A percentile compares a stretch with the other conserved stretches of the same genome.
phyloP scores from a whole-genome alignment of 1,284 basidiomycete species.

The Stereum hirsutum region DNA sequence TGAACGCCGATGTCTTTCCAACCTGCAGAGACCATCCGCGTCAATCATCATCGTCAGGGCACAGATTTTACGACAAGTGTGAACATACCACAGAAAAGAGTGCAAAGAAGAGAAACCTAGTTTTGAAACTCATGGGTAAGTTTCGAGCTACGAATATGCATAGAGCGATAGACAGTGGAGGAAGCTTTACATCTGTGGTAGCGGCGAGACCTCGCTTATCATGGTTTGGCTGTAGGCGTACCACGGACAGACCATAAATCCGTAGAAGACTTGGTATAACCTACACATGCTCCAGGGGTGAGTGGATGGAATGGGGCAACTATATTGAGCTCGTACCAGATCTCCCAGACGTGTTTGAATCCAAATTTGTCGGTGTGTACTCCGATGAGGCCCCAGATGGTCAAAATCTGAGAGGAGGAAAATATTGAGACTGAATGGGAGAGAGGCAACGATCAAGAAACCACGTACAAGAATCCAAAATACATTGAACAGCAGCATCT shows the following conservation, averaged over 20 bases:
- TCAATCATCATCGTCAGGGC: background rate
- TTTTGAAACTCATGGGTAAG: constrained; percentile 7
- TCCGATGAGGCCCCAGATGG: constrained; percentile 71
- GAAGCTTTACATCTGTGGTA: constrained; percentile 51
- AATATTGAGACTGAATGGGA: background rate
- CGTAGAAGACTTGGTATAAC: constrained; percentile 67
- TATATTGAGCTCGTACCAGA: constrained; percentile 38
- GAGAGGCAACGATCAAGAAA: constrained; percentile 16
- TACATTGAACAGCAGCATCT: constrained; percentile 69
- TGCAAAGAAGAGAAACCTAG: constrained; percentile 70
- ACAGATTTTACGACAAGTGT: background rate
- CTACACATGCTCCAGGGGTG: constrained; percentile 17
- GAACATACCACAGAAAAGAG: constrained; percentile 60
- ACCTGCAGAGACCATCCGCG: constrained; percentile 27
- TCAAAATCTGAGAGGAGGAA: constrained; percentile 37
- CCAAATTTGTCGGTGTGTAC: constrained; percentile 70
- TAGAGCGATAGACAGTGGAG: constrained; percentile 7
- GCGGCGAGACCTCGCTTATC: constrained; percentile 76
- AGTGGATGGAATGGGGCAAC: background rate
- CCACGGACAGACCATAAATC: constrained; percentile 77
- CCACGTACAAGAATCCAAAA: constrained; percentile 71
- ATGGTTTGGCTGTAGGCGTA: constrained; percentile 80
- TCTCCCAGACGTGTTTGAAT: constrained; percentile 78
- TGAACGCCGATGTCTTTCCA: constrained; percentile 76
- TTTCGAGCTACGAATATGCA: constrained; percentile 12